Evolutionary conservation across 345 rosid genomes (phyloP).

Genomic region (Hibiscus trionum): DNA sequence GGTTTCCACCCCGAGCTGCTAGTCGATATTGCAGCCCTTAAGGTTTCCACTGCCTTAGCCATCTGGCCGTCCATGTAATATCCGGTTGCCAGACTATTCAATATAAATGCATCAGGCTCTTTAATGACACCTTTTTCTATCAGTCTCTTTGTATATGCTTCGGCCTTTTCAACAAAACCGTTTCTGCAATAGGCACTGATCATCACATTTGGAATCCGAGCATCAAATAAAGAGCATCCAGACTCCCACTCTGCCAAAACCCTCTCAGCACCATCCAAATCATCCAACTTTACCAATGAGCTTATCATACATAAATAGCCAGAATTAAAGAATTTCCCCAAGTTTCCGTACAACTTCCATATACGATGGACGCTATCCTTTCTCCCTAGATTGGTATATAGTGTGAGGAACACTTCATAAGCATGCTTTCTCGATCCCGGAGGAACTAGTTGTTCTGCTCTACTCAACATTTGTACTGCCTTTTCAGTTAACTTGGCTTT

Average conservation of each 20-base stretch:
- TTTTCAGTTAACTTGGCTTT: conserved; percentile 43
- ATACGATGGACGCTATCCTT: conserved; percentile 47
- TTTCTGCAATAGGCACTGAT: conserved; percentile 42
- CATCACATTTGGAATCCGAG: conserved; percentile 34
- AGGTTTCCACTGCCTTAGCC: conserved; percentile 37
- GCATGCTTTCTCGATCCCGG: conserved; percentile 17
- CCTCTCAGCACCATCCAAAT: conserved; percentile 44
- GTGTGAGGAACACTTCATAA: conserved; percentile 35
- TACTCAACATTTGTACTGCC: conserved; percentile 36
- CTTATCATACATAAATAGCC: conserved; percentile 42
- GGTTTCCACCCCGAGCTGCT: conserved; percentile 28
- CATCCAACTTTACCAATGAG: conserved; percentile 45
- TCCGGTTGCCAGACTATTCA: conserved; percentile 38
- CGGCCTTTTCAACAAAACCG: conserved; percentile 49
- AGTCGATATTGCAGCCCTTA: conserved; percentile 31
- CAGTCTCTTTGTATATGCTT: conserved; percentile 25
- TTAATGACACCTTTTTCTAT: conserved; percentile 16
- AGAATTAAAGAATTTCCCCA: conserved; percentile 24
- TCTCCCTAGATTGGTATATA: conserved; percentile 35
- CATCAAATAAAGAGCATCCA: conserved; percentile 20
- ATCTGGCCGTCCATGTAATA: conserved; percentile 27
- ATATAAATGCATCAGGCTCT: conserved; percentile 24
- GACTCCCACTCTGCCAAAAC: conserved; percentile 52
- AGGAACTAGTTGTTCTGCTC: conserved; percentile 27
- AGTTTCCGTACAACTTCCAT: conserved; percentile 41